Evolutionary conservation across 2,329 filamentous ascomycete genomes (phyloP), one percentile per base, ranked within the genome.

Genomic region (Cordyceps fumosorosea): DNA sequence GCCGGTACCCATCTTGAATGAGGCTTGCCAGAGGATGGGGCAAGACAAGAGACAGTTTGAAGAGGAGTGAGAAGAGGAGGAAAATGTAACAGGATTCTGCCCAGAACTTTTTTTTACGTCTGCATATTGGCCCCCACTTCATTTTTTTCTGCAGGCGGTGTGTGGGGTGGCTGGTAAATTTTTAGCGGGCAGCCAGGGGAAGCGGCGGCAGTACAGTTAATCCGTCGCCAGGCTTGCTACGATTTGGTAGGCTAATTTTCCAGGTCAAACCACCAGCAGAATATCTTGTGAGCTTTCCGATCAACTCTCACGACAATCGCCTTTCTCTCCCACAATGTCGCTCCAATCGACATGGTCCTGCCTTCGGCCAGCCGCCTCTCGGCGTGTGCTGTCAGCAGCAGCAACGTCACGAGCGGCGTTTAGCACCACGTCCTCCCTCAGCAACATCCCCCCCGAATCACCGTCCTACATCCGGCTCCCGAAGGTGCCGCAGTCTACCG

Each of bases 381-480:
- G 68, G 53, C 70, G 70, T 57, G 66, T 70, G 59, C 56, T 68
- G n/a, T 45, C 63, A 47, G 59, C 66, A 16, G 47, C 45, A 18
- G 29, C 34, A n/a, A 24, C 29, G 18, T 64, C 69, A n/a, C 69
- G 73, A 63, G 65, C 66, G 40, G 73, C 77, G 63, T 75, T 74
- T 24, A 72, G 71, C 8, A 73, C 73, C 26, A 66, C 71, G 57
- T 66, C 73, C 53, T 74, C 76, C 69, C 62, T 72, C 70, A 76
- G 76, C 56, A 80, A 84, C 64, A 89, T 93, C 66, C 88, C 89
- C 20, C 93, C 95, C 55, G 90, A 97, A 73, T 96, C 92, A 42
- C 93, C 95, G 53, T 84, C 84, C 66, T 98, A 89, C 79, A 89
- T 98, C 76, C 86, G 91, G 67, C 80, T 97, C 61, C 93, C 93